Base-by-base conservation (phyloP, 2,329 filamentous ascomycete species). In the Venturia pyrina region DNA sequence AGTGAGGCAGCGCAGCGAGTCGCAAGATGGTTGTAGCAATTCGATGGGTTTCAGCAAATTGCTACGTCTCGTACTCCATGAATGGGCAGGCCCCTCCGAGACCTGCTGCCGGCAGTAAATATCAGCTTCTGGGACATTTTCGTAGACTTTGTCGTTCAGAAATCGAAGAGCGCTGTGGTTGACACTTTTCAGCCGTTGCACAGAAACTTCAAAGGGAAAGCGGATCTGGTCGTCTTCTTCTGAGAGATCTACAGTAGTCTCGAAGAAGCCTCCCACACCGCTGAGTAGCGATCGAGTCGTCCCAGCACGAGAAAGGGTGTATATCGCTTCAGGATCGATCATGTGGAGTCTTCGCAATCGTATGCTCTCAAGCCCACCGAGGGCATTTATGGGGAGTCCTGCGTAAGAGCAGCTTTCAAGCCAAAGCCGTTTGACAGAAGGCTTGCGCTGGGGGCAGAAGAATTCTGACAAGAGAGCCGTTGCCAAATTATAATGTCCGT, bases 371-470 rank as follows among this genome's bases (percentile, higher is more conserved):
- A 81, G 70, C 41, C n/a, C 68, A 63, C 19, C 21, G 3, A 70
- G 68, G 40, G 71, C 68, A 17, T 69, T 65, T 6, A 68, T 66
- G 15, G 69, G 63, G 1, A 72, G 71, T 5, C 73, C 72, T 11
- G 72, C 70, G 53, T 79, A 69, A 19, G 74, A 75, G 66, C 77
- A 78, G 64, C 75, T 79, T 65, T 81, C 79, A 4, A 81, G 70
- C 79, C 79, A 81, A 5, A 81, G 72, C 63, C 72, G 76, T 13
- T 75, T 24, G n/a, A 53, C 73, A 17, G 81, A 66, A 2, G 73
- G 73, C 8, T 71, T 68, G 21, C 75, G 69, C 2, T 65, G 28
- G 17, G 70, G 69, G 56, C 77, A 72, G 37, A 81, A 73, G 67
- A 81, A 76, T 37, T 75, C 75, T 2, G 74, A 68, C 10, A 81